These are phyloP conservation scores for Tylopilus rubrobrunneus DNA, from an alignment of 768 basidiomycete genomes.

Conservation along the genomic window DNA sequence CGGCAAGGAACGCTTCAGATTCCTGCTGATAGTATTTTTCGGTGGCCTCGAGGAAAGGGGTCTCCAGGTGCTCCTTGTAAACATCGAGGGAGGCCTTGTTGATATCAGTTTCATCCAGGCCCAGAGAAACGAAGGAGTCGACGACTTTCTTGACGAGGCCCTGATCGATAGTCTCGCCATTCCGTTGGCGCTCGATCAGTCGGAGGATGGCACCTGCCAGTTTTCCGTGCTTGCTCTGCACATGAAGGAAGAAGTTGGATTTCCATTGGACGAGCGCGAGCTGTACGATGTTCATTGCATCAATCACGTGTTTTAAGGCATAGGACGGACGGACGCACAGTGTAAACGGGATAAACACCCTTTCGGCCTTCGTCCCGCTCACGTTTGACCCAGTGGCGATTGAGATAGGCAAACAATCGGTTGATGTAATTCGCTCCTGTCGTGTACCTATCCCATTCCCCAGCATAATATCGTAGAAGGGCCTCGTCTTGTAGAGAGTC, in stretches of 20 bases:
- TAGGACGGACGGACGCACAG: slow-evolving; percentile 48
- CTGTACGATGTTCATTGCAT: slow-evolving; percentile 32
- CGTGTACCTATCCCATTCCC: slow-evolving; percentile 95
- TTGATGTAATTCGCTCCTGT: slow-evolving; percentile 97
- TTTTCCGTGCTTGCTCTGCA: slow-evolving; percentile 80
- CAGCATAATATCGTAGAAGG: slow-evolving; percentile 84
- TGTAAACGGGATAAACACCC: slow-evolving; percentile 93
- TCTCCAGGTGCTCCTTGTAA: slow-evolving; percentile 88
- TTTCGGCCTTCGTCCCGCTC: slow-evolving; percentile 97
- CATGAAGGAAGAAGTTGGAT: slow-evolving; percentile 79
- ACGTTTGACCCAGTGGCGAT: slow-evolving; percentile 98
- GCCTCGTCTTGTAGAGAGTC: slow-evolving; percentile 83
- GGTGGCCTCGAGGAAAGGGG: slow-evolving; percentile 83
- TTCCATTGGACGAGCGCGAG: slow-evolving; percentile 98
- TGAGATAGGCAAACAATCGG: slow-evolving; percentile 94
- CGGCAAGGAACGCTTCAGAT: slow-evolving; percentile 83
- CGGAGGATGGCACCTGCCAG: slow-evolving; percentile 84
- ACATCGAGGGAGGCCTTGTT: slow-evolving; percentile 92
- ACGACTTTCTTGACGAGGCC: slow-evolving; percentile 91
- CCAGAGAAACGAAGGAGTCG: slow-evolving; percentile 92
- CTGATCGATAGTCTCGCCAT: slow-evolving; percentile 92
- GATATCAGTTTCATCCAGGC: slow-evolving; percentile 87
- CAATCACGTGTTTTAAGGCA: background rate
- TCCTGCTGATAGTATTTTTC: slow-evolving; percentile 91
- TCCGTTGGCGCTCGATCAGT: slow-evolving; percentile 89